phyloP scores from a whole-genome alignment of 495 filamentous ascomycete genomes.

The Aspergillus sclerotioniger region DNA sequence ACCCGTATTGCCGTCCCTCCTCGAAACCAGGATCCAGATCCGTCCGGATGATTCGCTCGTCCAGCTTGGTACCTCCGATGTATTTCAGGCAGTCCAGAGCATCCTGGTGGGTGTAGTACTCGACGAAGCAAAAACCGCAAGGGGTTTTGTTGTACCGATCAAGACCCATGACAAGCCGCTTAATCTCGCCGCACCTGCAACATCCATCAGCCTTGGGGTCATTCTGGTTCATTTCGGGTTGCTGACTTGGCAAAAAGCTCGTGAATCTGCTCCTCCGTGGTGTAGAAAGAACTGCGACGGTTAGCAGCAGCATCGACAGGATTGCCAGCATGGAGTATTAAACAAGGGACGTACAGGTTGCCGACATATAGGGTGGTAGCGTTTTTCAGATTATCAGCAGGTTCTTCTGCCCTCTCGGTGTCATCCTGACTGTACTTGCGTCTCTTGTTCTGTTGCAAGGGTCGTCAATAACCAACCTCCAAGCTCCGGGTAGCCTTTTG shows the following conservation, averaged over 20 bases:
- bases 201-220: slow-evolving; percentile 7
- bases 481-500: not conserved
- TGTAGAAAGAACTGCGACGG: slow-evolving; percentile 87
- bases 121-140: slow-evolving; percentile 98
- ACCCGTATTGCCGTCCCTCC: slow-evolving; percentile 94
- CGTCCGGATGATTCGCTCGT: slow-evolving; percentile 95
- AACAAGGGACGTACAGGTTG: slow-evolving; percentile 68
- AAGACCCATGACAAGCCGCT: slow-evolving; percentile 96
- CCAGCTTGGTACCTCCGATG: slow-evolving; percentile 96
- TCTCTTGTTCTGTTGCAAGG: slow-evolving; percentile 59
- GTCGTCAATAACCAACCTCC: slow-evolving; percentile 10
- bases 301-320: slow-evolving; percentile 27
- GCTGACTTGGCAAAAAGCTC: slow-evolving; percentile 86
- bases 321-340: not conserved
- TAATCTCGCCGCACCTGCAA: slow-evolving; percentile 85
- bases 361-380: slow-evolving; percentile 97
- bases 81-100: slow-evolving; percentile 98
- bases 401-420: slow-evolving; percentile 55
- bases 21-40: slow-evolving; percentile 95
- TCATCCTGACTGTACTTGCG: slow-evolving; percentile 59
- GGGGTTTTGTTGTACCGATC: slow-evolving; percentile 96
- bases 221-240: not conserved
- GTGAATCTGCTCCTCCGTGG: slow-evolving; percentile 98
- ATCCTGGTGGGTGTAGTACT: slow-evolving; percentile 97
- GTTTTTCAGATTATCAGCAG: slow-evolving; percentile 73